phyloP scores from a whole-genome alignment of 2,329 filamentous ascomycete species.

The Colletotrichum shisoi region DNA sequence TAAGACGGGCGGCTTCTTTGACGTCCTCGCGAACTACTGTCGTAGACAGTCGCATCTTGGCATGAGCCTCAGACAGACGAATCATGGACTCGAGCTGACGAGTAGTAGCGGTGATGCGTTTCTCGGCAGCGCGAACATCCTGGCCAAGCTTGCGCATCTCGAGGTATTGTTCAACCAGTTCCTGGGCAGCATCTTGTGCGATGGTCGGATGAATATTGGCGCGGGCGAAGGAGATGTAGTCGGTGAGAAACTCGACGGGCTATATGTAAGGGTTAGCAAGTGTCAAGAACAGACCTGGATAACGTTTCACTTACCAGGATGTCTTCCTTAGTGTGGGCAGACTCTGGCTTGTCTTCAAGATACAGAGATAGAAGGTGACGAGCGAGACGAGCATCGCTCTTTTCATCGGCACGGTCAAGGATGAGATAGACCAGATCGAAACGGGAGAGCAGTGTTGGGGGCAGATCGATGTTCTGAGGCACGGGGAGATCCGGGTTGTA shows the following conservation, averaged over 20 bases:
- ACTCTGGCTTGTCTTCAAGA: conserved; percentile 90
- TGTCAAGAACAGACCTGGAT: neutral
- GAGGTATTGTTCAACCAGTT: conserved; percentile 87
- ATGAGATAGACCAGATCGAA: conserved; percentile 98
- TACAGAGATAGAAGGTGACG: conserved; percentile 97
- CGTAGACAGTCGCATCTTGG: conserved; percentile 88
- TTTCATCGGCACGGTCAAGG: conserved; percentile 91
- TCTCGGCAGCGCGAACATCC: conserved; percentile 85
- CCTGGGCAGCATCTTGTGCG: conserved; percentile 79
- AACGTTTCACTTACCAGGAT: conserved; percentile 71
- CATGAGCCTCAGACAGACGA: conserved; percentile 92
- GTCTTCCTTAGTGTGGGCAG: conserved; percentile 75
- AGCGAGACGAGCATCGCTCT: conserved; percentile 84
- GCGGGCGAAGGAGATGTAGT: conserved; percentile 96
- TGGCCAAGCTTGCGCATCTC: conserved; percentile 94
- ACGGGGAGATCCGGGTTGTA: conserved; percentile 97
- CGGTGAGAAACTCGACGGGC: conserved; percentile 94
- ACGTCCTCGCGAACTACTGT: conserved; percentile 85
- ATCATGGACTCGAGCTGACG: conserved; percentile 99
- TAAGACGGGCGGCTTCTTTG: conserved; percentile 87
- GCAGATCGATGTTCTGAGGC: conserved; percentile 96
- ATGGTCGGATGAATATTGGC: conserved; percentile 84
- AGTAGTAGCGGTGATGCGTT: conserved; percentile 96
- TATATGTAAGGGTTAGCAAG: conserved; percentile 55
- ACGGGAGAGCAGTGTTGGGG: conserved; percentile 90